phyloP scores from a whole-genome alignment of 2,329 filamentous ascomycete species.

The Teratosphaeria destructans region DNA sequence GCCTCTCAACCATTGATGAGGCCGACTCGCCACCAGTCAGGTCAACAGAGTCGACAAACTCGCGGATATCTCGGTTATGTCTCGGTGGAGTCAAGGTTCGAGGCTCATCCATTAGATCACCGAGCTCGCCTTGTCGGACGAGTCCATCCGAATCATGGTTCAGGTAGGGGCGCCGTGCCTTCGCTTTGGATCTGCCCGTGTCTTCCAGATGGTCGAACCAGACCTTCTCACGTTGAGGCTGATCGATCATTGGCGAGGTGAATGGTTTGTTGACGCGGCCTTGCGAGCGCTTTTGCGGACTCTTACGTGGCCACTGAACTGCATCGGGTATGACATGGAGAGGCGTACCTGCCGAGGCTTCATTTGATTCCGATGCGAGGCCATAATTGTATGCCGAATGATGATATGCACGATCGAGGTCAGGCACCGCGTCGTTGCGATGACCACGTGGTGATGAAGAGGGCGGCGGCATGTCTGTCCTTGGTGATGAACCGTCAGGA shows the following conservation, averaged over 20 bases:
- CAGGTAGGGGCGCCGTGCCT: slow-evolving; percentile 1
- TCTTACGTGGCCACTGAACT: slow-evolving; percentile 7
- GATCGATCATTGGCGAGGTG: slow-evolving; percentile 15
- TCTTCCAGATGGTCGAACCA: slow-evolving; percentile 23
- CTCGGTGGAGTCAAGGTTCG: slow-evolving; percentile 14
- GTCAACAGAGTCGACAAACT: slow-evolving; percentile 14
- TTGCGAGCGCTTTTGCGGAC: slow-evolving; percentile 9
- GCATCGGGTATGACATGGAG: slow-evolving; percentile 16
- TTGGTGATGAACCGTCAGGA: neutral
- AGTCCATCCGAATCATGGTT: slow-evolving; percentile 5
- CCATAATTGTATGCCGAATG: slow-evolving; percentile 7
- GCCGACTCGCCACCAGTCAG: slow-evolving; percentile 1
- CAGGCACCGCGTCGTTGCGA: neutral
- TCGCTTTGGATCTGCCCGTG: slow-evolving; percentile 1
- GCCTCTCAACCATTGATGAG: slow-evolving; percentile 6
- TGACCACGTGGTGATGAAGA: neutral
- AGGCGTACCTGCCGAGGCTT: slow-evolving; percentile 11
- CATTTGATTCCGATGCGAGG: slow-evolving; percentile 3
- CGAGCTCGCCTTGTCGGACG: slow-evolving; percentile 18
- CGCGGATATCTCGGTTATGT: slow-evolving; percentile 23
- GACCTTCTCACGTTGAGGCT: slow-evolving; percentile 13
- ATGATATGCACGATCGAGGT: neutral
- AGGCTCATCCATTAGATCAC: slow-evolving; percentile 12
- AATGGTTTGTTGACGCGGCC: slow-evolving; percentile 19
- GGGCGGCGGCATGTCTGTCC: neutral